Conservation (phyloP, 371 early-diverging fungal species). For the Mucor velutinosus region DNA sequence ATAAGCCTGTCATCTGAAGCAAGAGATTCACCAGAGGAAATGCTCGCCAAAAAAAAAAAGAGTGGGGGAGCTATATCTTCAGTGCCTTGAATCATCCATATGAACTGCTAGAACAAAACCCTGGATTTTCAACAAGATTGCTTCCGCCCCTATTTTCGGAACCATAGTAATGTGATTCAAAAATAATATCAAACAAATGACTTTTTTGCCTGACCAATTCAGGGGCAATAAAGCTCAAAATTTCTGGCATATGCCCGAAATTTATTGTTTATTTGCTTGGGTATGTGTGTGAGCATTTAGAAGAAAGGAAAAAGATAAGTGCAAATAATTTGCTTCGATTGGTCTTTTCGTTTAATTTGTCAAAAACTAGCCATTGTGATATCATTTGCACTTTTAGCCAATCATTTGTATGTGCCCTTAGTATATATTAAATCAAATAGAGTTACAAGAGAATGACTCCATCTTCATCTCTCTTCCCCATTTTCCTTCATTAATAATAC, state of each 20-base stretch:
- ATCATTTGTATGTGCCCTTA: neutral
- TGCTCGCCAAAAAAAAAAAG: neutral
- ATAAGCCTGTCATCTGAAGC: neutral
- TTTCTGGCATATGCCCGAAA: neutral
- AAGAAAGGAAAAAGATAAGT: neutral
- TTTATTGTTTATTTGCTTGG: neutral
- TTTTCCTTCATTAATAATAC: neutral
- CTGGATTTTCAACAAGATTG: neutral
- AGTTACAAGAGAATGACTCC: neutral
- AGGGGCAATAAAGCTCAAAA: neutral
- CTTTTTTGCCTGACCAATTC: neutral
- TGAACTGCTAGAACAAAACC: neutral
- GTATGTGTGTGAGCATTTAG: neutral
- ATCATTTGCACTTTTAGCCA: neutral
- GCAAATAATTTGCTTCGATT: neutral
- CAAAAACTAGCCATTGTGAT: neutral
- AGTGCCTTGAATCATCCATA: neutral
- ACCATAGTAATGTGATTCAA: neutral
- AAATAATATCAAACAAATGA: neutral
- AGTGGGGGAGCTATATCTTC: no score
- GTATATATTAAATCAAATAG: neutral
- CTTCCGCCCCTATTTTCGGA: neutral
- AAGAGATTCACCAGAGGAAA: neutral
- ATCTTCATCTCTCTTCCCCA: neutral
- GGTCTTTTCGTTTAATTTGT: slow-evolving; percentile 1